phyloP scores from a whole-genome alignment of 2,329 filamentous ascomycete genomes.

The Tothia fuscella region DNA sequence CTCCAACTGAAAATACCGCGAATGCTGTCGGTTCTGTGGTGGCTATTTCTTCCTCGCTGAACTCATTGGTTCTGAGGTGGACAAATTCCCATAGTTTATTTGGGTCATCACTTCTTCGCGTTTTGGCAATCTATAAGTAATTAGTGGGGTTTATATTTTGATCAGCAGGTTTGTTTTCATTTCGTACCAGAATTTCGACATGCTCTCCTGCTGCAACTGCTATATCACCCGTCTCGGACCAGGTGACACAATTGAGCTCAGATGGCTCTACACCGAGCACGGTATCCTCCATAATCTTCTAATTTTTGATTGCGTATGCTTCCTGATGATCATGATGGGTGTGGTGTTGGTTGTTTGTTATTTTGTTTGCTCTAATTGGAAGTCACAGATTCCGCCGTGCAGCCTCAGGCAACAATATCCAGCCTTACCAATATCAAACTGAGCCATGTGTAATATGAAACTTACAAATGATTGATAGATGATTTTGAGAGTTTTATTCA shows the following conservation, averaged over 20 bases:
- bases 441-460: no score
- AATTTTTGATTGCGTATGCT: no score
- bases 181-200: conserved; percentile 41
- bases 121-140: conserved; percentile 22
- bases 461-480: no score
- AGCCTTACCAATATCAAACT: no score
- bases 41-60: conserved; percentile 37
- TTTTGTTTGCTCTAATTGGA: no score
- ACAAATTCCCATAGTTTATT: conserved; percentile 21
- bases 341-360: no score
- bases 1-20: conserved; percentile 41
- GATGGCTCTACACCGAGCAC: no score
- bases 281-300: no score
- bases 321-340: no score
- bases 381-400: no score
- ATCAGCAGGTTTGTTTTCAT: conserved; percentile 1
- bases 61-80: conserved; percentile 38
- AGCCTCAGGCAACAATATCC: no score
- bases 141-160: conserved; percentile 12
- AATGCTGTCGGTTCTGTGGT: conserved; percentile 34
- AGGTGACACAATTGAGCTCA: conserved; percentile 33
- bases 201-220: conserved; percentile 45
- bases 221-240: conserved; percentile 47
- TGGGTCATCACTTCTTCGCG: conserved; percentile 20
- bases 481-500: no score